Evolutionary conservation across 2,329 filamentous ascomycete genomes (phyloP).

Genomic region (Cordyceps militaris): DNA sequence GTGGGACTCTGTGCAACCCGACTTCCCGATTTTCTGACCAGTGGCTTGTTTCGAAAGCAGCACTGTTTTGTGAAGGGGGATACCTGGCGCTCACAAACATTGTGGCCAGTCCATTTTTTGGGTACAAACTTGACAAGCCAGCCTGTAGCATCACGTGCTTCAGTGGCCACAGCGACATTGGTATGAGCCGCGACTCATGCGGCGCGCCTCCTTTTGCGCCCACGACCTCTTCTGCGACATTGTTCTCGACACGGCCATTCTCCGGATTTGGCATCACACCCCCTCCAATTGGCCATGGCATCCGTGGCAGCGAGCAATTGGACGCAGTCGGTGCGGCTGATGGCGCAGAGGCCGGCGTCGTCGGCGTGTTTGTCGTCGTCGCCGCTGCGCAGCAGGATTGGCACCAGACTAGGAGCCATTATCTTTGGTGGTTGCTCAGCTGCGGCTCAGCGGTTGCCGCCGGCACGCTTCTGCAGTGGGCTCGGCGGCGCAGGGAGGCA

Average conservation of each 20-base stretch:
- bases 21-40: no score
- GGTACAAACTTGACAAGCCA: no score
- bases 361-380: not conserved
- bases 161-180: not conserved
- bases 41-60: no score
- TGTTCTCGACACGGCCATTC: not conserved
- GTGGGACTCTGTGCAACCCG: not conserved
- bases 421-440: not conserved
- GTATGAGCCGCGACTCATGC: not conserved
- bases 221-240: not conserved
- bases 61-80: no score
- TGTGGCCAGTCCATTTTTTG: no score
- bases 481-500: not conserved
- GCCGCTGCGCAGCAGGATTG: not conserved
- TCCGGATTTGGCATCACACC: not conserved
- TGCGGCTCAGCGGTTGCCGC: not conserved
- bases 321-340: not conserved
- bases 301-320: slow-evolving; percentile 1
- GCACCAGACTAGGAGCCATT: not conserved
- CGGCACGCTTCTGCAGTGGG: not conserved
- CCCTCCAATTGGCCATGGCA: not conserved
- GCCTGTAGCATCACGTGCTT: slow-evolving; percentile 2
- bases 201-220: not conserved
- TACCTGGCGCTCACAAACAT: no score
- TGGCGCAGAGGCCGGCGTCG: not conserved